phyloP scores from a whole-genome alignment of 148 eudicot species.

The Persicaria tinctoria region DNA sequence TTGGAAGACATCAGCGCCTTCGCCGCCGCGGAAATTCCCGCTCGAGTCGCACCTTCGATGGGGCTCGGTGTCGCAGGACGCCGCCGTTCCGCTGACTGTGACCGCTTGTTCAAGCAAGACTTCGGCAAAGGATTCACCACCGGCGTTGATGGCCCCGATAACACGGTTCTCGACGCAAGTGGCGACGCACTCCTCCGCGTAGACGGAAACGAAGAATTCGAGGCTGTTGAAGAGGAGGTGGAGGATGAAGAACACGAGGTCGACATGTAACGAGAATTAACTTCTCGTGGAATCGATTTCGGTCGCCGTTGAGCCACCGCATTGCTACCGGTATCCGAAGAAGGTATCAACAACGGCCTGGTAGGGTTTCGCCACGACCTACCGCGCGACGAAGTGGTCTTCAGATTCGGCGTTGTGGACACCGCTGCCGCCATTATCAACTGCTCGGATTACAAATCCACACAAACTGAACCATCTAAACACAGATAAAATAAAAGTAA shows the following conservation, averaged over 20 bases:
- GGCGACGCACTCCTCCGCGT: conserved; percentile 49
- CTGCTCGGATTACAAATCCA: background rate
- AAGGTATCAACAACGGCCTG: conserved; percentile 44
- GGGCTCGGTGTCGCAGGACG: conserved; percentile 32
- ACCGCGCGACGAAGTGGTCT: conserved; percentile 19
- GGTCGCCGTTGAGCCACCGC: conserved; percentile 34
- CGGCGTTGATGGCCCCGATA: conserved; percentile 7
- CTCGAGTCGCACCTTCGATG: conserved; percentile 3
- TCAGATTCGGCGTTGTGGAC: conserved; percentile 36
- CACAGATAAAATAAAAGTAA: background rate
- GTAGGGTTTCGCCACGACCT: conserved; percentile 30
- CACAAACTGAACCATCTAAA: background rate
- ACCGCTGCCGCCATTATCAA: conserved; percentile 30
- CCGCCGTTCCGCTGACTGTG: conserved; percentile 53
- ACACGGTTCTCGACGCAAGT: conserved; percentile 14
- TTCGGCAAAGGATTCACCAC: conserved; percentile 18
- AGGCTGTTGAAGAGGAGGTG: conserved; percentile 35
- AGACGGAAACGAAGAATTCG: conserved; percentile 24
- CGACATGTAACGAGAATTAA: conserved; percentile 56
- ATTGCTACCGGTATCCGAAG: conserved; percentile 35
- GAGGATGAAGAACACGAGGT: conserved; percentile 30
- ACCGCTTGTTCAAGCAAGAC: conserved; percentile 24
- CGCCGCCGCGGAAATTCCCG: conserved; percentile 37
- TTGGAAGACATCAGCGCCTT: conserved; percentile 38
- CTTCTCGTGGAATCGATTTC: conserved; percentile 38